Conservation (phyloP, 352 stramenopile species). For the Lagenidium sp. region DNA sequence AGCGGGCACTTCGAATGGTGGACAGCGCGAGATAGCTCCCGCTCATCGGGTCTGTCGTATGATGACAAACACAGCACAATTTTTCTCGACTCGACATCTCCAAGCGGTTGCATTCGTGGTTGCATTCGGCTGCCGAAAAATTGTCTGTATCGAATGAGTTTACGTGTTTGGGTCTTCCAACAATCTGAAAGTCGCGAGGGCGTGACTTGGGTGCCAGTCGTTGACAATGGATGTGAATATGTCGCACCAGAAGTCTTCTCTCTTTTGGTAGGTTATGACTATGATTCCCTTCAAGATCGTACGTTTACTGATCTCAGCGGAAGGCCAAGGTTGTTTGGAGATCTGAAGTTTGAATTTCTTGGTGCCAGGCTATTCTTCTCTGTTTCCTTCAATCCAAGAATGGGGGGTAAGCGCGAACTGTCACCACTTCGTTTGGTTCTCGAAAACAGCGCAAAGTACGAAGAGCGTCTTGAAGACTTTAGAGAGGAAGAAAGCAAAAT, state of each 20-base stretch:
- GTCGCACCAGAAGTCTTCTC: too few relatives aligned
- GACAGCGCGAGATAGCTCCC: conserved; percentile 24
- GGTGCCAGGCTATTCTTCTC: conserved; percentile 45
- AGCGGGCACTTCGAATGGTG: conserved; percentile 66
- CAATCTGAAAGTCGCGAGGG: not conserved
- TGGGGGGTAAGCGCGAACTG: conserved; percentile 4
- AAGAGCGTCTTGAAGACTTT: conserved; percentile 58
- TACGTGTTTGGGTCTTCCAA: conserved; percentile 12
- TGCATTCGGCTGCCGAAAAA: conserved; percentile 43
- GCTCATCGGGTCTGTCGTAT: conserved; percentile 25
- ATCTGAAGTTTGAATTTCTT: conserved; percentile 45
- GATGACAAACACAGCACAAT: conserved; percentile 12
- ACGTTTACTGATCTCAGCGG: conserved; percentile 27
- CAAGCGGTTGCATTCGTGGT: conserved; percentile 4
- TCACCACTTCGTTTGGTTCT: conserved; percentile 7
- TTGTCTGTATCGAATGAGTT: conserved; percentile 32
- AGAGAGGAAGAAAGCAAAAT: conserved; percentile 44
- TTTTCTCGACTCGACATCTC: conserved; percentile 4
- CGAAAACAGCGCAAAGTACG: conserved; percentile 10
- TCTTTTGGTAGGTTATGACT: conserved; percentile 49
- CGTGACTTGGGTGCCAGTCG: too few relatives aligned
- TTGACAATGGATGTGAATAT: too few relatives aligned
- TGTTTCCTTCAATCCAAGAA: conserved; percentile 32
- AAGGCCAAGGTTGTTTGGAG: conserved; percentile 22
- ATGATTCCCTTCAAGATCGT: conserved; percentile 41